A percentile compares a stretch with the other conserved stretches of the same genome.
Evolutionary conservation across 108 stramenopile species (phyloP).

Genomic region (Poteriospumella lacustris): DNA sequence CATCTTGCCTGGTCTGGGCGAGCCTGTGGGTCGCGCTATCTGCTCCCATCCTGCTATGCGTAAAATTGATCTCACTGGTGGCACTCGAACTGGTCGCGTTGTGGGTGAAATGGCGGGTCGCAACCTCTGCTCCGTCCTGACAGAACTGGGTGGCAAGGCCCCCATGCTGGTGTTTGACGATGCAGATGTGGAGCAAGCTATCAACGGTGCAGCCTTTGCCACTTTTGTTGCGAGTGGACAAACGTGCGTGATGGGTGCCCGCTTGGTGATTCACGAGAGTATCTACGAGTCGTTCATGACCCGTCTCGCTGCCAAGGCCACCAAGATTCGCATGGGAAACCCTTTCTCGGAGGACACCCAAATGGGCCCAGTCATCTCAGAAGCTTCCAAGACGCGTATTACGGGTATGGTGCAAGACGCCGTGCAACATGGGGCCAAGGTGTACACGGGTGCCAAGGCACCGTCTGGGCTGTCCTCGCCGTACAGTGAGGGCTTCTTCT

Average conservation of each 20-base stretch:
- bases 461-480: background rate
- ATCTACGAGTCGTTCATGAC: slow-evolving; percentile 65
- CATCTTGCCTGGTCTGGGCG: slow-evolving; percentile 75
- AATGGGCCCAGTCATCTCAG: slow-evolving; percentile 68
- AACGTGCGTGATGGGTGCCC: slow-evolving; percentile 45
- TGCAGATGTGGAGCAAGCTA: slow-evolving; percentile 58
- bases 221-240: slow-evolving; percentile 41
- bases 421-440: slow-evolving; percentile 64
- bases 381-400: slow-evolving; percentile 33
- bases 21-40: slow-evolving; percentile 62
- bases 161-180: slow-evolving; percentile 84
- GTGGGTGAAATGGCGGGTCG: slow-evolving; percentile 62
- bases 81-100: slow-evolving; percentile 63
- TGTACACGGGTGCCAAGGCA: slow-evolving; percentile 47
- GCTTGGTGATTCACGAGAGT: slow-evolving; percentile 61
- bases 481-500: slow-evolving; percentile 46
- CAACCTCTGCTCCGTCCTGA: slow-evolving; percentile 65
- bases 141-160: slow-evolving; percentile 86
- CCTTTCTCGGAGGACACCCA: slow-evolving; percentile 58
- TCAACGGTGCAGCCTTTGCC: slow-evolving; percentile 31
- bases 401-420: slow-evolving; percentile 62
- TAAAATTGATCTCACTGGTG: slow-evolving; percentile 84
- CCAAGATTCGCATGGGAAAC: slow-evolving; percentile 63
- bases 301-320: slow-evolving; percentile 53
- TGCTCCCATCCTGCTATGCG: slow-evolving; percentile 60